Conservation (phyloP, 352 stramenopile genomes). For the Aphanomyces cochlioides region DNA sequence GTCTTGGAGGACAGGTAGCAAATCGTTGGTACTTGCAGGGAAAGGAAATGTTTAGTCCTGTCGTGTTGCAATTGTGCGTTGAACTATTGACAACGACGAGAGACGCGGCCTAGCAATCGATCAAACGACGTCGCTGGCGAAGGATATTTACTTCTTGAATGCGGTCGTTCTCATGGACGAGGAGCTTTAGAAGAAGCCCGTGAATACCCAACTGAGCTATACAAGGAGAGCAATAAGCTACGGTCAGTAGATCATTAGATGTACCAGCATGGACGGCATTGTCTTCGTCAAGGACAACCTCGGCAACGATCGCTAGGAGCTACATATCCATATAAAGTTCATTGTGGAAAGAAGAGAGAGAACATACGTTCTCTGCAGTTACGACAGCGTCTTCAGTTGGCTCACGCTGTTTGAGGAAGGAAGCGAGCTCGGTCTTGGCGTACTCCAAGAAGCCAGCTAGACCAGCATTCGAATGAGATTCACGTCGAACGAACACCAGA, state of each 20-base stretch:
- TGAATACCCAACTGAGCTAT: conserved; percentile 64
- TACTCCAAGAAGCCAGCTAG: conserved; percentile 65
- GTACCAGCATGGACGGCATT: conserved; percentile 39
- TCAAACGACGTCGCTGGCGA: not conserved
- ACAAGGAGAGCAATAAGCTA: no score
- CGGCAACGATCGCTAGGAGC: conserved; percentile 48
- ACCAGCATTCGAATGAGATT: not conserved
- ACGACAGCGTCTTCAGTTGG: not conserved
- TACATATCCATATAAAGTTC: conserved; percentile 18
- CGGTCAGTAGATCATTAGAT: not conserved
- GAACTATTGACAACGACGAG: conserved; percentile 66
- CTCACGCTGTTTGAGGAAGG: conserved; percentile 10
- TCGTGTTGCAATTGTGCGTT: conserved; percentile 39
- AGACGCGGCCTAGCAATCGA: conserved; percentile 48
- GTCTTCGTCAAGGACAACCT: conserved; percentile 68
- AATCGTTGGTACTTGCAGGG: conserved; percentile 36
- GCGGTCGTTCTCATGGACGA: conserved; percentile 70
- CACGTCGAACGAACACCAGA: not conserved
- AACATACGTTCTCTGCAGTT: not conserved
- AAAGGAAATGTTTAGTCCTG: conserved; percentile 58
- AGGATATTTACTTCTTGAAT: conserved; percentile 57
- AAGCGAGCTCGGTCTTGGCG: conserved; percentile 30
- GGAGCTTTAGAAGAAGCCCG: conserved; percentile 59
- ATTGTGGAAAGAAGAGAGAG: not conserved
- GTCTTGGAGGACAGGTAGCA: not conserved